A percentile compares a stretch with the other conserved stretches of the same genome.
These are phyloP conservation scores for Globisporangium splendens DNA, from an alignment of 352 stramenopile species.

Conservation along the genomic window DNA sequence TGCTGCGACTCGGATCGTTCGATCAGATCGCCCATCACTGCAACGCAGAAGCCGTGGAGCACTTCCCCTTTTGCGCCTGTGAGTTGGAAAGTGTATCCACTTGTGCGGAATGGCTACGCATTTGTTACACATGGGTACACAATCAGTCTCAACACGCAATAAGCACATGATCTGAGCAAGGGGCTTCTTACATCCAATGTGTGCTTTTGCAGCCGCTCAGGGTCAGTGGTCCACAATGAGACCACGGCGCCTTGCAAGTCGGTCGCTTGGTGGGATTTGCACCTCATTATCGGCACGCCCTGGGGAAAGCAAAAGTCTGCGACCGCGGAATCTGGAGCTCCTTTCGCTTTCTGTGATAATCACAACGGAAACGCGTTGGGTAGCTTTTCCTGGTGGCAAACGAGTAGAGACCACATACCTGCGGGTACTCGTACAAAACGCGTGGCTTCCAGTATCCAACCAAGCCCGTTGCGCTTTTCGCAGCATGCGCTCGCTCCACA, in stretches of 20 bases:
- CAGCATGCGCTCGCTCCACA: slow-evolving; percentile 24
- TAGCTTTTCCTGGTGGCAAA: too few species aligned
- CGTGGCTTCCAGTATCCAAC: slow-evolving; percentile 66
- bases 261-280: slow-evolving; percentile 46
- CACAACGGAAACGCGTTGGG: too few species aligned
- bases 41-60: slow-evolving; percentile 75
- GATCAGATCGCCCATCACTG: slow-evolving; percentile 53
- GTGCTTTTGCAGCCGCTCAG: slow-evolving; percentile 56
- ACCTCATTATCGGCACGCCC: slow-evolving; percentile 60
- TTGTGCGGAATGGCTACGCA: slow-evolving; percentile 48
- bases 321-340: slow-evolving; percentile 43
- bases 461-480: slow-evolving; percentile 22
- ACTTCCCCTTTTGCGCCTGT: slow-evolving; percentile 82
- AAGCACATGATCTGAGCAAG: background rate
- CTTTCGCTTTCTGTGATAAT: slow-evolving; percentile 21
- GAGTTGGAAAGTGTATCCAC: slow-evolving; percentile 78
- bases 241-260: slow-evolving; percentile 49
- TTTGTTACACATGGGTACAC: background rate
- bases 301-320: slow-evolving; percentile 82
- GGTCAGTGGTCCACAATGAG: slow-evolving; percentile 69
- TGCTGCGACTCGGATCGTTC: background rate
- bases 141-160: background rate
- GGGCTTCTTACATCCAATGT: slow-evolving; percentile 41
- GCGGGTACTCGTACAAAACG: slow-evolving; percentile 69
- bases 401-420: slow-evolving; percentile 28